A percentile compares a stretch with the other conserved stretches of the same genome.
phyloP scores from a whole-genome alignment of 345 rosid species.

The Brassica incana region DNA sequence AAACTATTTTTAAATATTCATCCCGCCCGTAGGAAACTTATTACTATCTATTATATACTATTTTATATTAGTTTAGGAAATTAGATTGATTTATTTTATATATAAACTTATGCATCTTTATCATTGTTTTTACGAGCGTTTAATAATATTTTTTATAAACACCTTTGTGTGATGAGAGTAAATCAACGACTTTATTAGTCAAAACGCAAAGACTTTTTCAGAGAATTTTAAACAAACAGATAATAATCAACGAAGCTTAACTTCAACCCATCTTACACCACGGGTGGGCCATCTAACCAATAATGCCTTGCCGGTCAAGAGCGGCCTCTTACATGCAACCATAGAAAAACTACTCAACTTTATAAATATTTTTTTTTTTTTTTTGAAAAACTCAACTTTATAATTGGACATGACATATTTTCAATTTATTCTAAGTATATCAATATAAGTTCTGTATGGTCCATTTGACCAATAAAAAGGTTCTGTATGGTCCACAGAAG shows the following conservation, averaged over 20 bases:
- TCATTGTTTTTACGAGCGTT: no score
- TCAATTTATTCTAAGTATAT: neutral
- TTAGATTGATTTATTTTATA: no score
- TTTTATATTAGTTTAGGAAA: no score
- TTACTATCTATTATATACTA: no score
- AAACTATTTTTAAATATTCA: no score
- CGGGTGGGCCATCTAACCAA: slow-evolving; percentile 9
- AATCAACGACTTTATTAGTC: neutral
- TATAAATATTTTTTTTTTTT: neutral
- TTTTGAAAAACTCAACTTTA: neutral
- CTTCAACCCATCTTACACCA: slow-evolving; percentile 10
- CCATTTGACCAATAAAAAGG: neutral
- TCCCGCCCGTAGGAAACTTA: no score
- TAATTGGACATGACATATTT: neutral
- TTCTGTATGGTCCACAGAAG: neutral
- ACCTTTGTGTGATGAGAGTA: no score
- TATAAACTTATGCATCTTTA: no score
- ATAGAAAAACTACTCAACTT: neutral
- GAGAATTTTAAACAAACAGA: neutral
- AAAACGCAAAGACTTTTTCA: neutral
- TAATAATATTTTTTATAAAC: no score
- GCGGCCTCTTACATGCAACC: slow-evolving; percentile 26
- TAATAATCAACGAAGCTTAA: slow-evolving; percentile 20
- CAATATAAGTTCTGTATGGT: neutral
- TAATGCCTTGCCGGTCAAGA: slow-evolving; percentile 11